A percentile compares a stretch with the other conserved stretches of the same genome.
These are phyloP conservation scores for Amphicarpaea edgeworthii DNA, from an alignment of 306 rosid genomes.

Conservation along the genomic window DNA sequence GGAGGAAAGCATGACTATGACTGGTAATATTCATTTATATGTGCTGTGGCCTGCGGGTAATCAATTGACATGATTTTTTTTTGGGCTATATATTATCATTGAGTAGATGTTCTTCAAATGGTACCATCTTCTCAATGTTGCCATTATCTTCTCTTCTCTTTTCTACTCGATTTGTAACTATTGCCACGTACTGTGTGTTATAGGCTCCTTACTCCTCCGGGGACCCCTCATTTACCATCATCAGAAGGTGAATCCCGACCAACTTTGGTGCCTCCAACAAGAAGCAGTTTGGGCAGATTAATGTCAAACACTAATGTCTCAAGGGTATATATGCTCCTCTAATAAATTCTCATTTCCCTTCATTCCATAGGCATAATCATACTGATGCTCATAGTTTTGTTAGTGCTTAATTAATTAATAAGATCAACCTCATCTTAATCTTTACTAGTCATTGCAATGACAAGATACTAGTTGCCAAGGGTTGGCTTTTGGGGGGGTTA, in stretches of 20 bases:
- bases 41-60: no score
- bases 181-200: conserved; percentile 24
- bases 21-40: no score
- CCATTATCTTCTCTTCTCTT: not conserved
- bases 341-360: conserved; percentile 26
- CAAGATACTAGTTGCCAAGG: not conserved
- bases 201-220: conserved; percentile 95
- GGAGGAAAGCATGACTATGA: conserved; percentile 91
- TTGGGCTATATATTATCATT: no score
- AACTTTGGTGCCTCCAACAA: conserved; percentile 48
- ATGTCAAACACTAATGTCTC: conserved; percentile 63
- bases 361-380: not conserved
- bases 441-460: not conserved
- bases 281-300: conserved; percentile 62
- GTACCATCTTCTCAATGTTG: not conserved
- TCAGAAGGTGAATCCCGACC: conserved; percentile 62
- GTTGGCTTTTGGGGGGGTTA: not conserved
- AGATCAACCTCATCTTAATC: not conserved
- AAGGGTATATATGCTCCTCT: conserved; percentile 64
- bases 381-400: not conserved
- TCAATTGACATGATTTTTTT: no score
- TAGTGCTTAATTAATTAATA: not conserved
- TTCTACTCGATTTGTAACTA: conserved; percentile 25
- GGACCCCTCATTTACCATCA: conserved; percentile 71
- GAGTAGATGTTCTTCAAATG: no score